phyloP scores from a whole-genome alignment of 1,284 basidiomycete genomes.

The Naganishia sp. region DNA sequence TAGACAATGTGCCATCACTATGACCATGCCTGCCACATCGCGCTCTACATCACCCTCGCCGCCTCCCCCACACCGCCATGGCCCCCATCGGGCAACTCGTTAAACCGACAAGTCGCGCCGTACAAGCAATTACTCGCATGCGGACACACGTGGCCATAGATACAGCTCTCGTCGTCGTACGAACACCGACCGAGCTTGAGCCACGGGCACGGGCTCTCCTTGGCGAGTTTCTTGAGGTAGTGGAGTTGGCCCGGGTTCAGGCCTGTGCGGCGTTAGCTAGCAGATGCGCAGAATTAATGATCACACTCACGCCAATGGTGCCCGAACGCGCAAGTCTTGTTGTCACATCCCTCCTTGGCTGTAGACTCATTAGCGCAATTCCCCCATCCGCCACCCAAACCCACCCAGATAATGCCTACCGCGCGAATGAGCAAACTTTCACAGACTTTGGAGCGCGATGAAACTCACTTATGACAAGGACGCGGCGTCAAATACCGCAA shows the following conservation, averaged over 20 bases:
- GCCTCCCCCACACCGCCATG: constrained; percentile 17
- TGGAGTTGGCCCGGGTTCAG: constrained; percentile 24
- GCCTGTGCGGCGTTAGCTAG: constrained; percentile 1
- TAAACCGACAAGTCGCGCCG: constrained; percentile 27
- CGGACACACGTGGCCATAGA: constrained; percentile 29
- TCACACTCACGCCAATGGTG: constrained; percentile 30
- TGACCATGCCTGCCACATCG: neutral
- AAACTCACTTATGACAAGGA: constrained; percentile 31
- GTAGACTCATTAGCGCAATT: neutral
- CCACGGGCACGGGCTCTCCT: constrained; percentile 30
- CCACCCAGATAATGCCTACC: constrained; percentile 28
- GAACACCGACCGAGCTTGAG: constrained; percentile 29
- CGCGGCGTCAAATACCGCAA: constrained; percentile 28
- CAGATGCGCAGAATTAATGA: too few species aligned
- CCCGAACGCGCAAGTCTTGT: constrained; percentile 26
- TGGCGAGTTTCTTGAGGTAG: constrained; percentile 27
- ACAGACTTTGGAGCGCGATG: too few species aligned
- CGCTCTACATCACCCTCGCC: constrained; percentile 18
- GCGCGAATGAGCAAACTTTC: neutral
- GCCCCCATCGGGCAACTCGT: constrained; percentile 29
- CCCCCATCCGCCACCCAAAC: neutral
- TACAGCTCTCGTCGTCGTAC: constrained; percentile 24
- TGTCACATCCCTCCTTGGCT: constrained; percentile 28
- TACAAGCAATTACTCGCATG: constrained; percentile 29
- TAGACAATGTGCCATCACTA: too few species aligned